Evolutionary conservation across 1,284 basidiomycete genomes (phyloP), one percentile per base, ranked within the genome.

Genomic region (Malassezia psittaci): DNA sequence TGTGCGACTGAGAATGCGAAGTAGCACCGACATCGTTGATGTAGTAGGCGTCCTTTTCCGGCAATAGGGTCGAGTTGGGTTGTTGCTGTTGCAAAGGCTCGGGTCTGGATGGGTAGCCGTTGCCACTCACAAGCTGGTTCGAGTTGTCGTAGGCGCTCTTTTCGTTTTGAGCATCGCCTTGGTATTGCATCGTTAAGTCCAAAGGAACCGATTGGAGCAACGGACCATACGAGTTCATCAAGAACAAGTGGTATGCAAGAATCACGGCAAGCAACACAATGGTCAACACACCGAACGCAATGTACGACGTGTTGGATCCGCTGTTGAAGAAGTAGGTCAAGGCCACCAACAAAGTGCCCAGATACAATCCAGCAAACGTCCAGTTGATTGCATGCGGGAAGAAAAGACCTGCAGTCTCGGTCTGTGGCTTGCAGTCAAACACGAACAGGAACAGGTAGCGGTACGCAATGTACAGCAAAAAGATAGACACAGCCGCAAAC

Each of bases 371-470:
- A n/a, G 90, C 87, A 66, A 96, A 96, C 40, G 93, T 74, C 69
- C 96, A 91, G 51, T 86, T 83, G 42, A 98, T 83, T 1, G 94
- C 93, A 76, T 86, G 88, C 43, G 90, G 90, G 80, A 93, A 96
- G 80, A 96, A 96, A 47, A 88, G 76, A 0, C 93, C 93, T 29
- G 90, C 91, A 0, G 93, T 96, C 64, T 99, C 93, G 48, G 77
- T 79, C 3, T 81, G 77, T 0, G 81, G 77, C 13, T 84, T 83
- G 70, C 87, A 85, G 62, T 90, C 85, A 69, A 70, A 74, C 38
- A 85, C 83, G 67, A 72, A 76, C 49, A 75, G 69, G 67, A 77
- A 77, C 42, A 75, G 66, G 66, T 78, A 77, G 65, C 88, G 88
- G 46, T 84, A 70, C 45, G 67, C 64, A 8, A 70, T 77, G 76